Base-by-base conservation (phyloP, 2,329 filamentous ascomycete species). In the Mariannaea sp. region DNA sequence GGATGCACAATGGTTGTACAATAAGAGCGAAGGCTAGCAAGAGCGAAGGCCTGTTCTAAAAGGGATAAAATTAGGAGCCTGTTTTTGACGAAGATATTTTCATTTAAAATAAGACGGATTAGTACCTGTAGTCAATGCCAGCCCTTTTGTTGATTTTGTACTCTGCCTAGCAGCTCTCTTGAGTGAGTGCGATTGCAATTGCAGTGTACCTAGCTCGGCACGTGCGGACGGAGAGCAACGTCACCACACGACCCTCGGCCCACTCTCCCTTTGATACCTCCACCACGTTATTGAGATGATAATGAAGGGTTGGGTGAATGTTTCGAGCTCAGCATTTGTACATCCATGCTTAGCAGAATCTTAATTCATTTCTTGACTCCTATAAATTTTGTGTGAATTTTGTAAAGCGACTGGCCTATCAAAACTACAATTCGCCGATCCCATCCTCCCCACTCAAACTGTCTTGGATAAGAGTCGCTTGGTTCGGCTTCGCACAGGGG, bases 1-100 rank as follows among this genome's bases (percentile, higher is more conserved):
- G n/a, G n/a, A n/a, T 49, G 39, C 29, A 32, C 13, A 32, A 8
- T 12, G 7, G 13, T 49, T 56, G 53, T 56, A 56, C 49, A 56
- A 49, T 56, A 53, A 49, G 36, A 22, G 53, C 53, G 45, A 53
- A n/a, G n/a, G n/a, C n/a, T 40, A 29, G 32, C 38, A 43, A 47
- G 53, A 56, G 20, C 48, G 26, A 32, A 30, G 33, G 19, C 35
- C 42, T 14, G 46, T 30, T 29, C 43, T 27, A 55, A 55, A 55
- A 19, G 50, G 47, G 51, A 55, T 51, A 49, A 45, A 54, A 32
- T 45, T 7, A 39, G 33, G 16, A 54, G 36, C 24, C 17, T 45
- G 22, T 40, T 22, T 47, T 30, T 35, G n/a, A n/a, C 32, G 40
- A 49, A 17, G 20, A 39, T 29, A 17, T 26, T 5, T 9, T 29